Base-by-base conservation (phyloP, 2,329 filamentous ascomycete species). In the Aureobasidium lini region DNA sequence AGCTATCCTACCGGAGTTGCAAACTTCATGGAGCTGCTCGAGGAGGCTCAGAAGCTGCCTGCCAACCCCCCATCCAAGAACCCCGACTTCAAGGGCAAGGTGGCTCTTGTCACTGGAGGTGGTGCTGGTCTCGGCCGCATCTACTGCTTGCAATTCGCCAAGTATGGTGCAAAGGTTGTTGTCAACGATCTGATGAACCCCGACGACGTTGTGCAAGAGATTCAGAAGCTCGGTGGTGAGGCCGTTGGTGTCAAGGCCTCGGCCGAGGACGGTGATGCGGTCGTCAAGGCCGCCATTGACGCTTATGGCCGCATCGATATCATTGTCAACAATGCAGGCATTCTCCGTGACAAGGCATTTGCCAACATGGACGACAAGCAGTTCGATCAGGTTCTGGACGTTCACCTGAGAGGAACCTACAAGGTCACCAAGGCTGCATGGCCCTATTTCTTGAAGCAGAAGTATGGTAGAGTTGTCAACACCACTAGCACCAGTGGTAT, bases 381-480 rank as follows among this genome's bases (percentile, higher is more conserved):
- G 69, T 99, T 94, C 92, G 86, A 96, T 69, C 84, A 89, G 60
- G 92, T 99, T 68, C 76, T 97, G 77, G 89, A 91, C 68, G 91
- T 97, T 59, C 94, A 99, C 75, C 83, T 96, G 47, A 84, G 90
- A 66, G 93, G 94, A 66, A 99, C 94, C 62, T 99, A 95, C 80
- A 95, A 96, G 79, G 85, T 93, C 65, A 93, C 90, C 71, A 96
- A 96, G 83, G 94, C 94, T 62, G 94, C 94, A 18, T 99, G 93
- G 91, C 94, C 94, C 53, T 89, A 95, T 76, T 89, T 99, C 81
- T 81, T 97, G 56, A 96, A 96, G 83, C 94, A 99, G 76, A 97
- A 96, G 81, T 99, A 96, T 70, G 94, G 94, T 66, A 90, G 94
- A 69, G 85, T 99, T 62, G 81, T 99, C 70, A 99, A 99, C 82